Percentiles rank a stretch among this genome's conserved stretches.
Evolutionary conservation across 169 alveolate genomes (phyloP).

Genomic region (Plasmodium vivax): DNA sequence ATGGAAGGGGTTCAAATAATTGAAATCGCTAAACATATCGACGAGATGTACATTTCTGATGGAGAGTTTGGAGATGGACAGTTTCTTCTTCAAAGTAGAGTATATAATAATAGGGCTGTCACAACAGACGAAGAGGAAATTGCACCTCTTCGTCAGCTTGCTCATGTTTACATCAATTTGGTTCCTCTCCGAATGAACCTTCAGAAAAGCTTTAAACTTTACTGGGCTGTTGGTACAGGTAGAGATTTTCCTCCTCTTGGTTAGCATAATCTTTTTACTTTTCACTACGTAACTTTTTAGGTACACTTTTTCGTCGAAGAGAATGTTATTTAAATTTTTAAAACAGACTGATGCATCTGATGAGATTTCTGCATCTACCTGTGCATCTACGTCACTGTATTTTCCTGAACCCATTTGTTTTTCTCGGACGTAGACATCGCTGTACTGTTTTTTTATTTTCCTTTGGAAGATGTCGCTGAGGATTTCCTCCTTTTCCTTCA

Average conservation of each 20-base stretch:
- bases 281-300: conserved; percentile 33
- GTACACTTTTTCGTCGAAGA: conserved; percentile 61
- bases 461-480: conserved; percentile 2
- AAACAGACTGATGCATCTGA: conserved; percentile 6
- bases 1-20: conserved; percentile 70
- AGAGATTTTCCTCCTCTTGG: conserved; percentile 39
- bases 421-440: conserved; percentile 3
- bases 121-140: conserved; percentile 62
- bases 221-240: conserved; percentile 28
- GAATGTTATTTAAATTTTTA: conserved; percentile 28
- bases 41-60: conserved; percentile 51
- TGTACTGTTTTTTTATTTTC: conserved; percentile 14
- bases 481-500: neutral
- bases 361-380: neutral
- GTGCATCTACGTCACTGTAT: neutral
- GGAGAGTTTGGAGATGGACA: conserved; percentile 46
- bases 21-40: conserved; percentile 58
- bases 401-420: conserved; percentile 4
- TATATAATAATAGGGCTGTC: conserved; percentile 56
- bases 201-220: conserved; percentile 18
- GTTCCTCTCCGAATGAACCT: conserved; percentile 39
- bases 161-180: conserved; percentile 31
- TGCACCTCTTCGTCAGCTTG: conserved; percentile 16
- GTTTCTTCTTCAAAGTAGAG: conserved; percentile 51
- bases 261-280: conserved; percentile 18